These are phyloP conservation scores for Gossypium sturtianum DNA, from an alignment of 345 rosid genomes.

Conservation along the genomic window DNA sequence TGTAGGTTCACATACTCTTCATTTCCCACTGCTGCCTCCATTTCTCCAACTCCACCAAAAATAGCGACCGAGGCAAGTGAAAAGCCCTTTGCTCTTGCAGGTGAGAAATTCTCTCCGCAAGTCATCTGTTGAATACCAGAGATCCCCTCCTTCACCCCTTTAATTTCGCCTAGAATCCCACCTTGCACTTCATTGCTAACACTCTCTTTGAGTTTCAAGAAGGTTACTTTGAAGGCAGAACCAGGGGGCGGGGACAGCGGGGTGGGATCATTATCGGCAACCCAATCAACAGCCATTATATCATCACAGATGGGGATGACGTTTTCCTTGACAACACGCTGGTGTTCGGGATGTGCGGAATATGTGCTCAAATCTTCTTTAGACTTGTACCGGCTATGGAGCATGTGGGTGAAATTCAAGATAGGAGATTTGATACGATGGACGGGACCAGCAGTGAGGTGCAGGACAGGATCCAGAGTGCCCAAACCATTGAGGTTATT, in stretches of 20 bases:
- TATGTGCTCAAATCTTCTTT: slow-evolving; percentile 50
- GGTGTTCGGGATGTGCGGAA: slow-evolving; percentile 58
- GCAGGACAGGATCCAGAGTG: slow-evolving; percentile 52
- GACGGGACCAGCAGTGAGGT: slow-evolving; percentile 58
- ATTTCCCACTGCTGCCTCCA: slow-evolving; percentile 7
- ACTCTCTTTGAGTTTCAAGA: slow-evolving; percentile 59
- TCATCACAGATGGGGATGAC: slow-evolving; percentile 71
- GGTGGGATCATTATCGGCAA: slow-evolving; percentile 32
- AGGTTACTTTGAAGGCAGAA: slow-evolving; percentile 35
- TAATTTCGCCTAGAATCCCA: slow-evolving; percentile 45
- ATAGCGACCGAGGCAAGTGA: background rate
- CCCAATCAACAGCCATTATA: slow-evolving; percentile 81
- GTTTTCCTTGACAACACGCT: slow-evolving; percentile 45
- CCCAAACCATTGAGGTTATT: slow-evolving; percentile 45
- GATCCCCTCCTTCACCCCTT: slow-evolving; percentile 38
- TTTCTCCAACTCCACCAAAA: background rate
- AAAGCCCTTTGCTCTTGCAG: slow-evolving; percentile 21
- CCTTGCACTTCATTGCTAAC: slow-evolving; percentile 34
- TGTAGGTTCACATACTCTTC: background rate
- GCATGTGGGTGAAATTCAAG: slow-evolving; percentile 69
- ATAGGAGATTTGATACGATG: slow-evolving; percentile 36
- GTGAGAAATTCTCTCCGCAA: slow-evolving; percentile 75
- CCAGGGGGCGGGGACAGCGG: slow-evolving; percentile 31
- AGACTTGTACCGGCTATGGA: slow-evolving; percentile 76
- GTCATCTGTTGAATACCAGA: slow-evolving; percentile 43